These are phyloP conservation scores for Suillus subluteus DNA, from an alignment of 768 basidiomycete species.

Conservation along the genomic window DNA sequence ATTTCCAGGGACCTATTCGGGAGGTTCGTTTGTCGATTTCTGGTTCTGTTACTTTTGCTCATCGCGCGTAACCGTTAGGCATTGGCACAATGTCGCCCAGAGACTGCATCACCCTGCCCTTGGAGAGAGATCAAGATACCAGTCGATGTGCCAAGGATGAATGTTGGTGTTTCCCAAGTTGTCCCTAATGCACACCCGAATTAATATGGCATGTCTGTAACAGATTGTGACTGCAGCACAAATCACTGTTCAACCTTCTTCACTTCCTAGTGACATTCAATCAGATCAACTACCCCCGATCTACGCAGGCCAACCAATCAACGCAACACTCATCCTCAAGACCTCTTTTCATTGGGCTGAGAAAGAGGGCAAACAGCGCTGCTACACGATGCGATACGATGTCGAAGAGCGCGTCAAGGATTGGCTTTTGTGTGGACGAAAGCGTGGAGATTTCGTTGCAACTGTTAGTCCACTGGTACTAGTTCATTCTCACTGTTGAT, in stretches of 20 bases:
- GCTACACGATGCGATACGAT: conserved; percentile 74
- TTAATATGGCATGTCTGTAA: not conserved
- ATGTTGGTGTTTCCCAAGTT: conserved; percentile 50
- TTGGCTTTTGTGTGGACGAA: conserved; percentile 90
- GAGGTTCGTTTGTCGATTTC: conserved; percentile 32
- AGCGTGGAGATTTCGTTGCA: conserved; percentile 81
- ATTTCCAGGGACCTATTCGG: conserved; percentile 26
- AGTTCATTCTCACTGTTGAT: conserved; percentile 9
- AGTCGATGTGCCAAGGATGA: conserved; percentile 83
- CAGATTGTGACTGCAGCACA: conserved; percentile 71
- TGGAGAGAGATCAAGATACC: conserved; percentile 85
- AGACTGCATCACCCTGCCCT: conserved; percentile 36
- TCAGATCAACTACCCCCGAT: conserved; percentile 43
- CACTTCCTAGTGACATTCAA: conserved; percentile 39
- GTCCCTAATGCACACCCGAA: conserved; percentile 14
- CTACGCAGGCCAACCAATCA: conserved; percentile 90
- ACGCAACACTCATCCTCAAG: conserved; percentile 63
- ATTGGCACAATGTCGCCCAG: conserved; percentile 45
- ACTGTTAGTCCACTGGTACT: conserved; percentile 48
- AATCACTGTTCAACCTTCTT: conserved; percentile 51
- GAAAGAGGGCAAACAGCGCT: conserved; percentile 41
- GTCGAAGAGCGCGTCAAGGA: conserved; percentile 79
- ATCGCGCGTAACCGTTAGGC: conserved; percentile 34
- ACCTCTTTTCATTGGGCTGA: conserved; percentile 83
- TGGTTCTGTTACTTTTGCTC: conserved; percentile 27